Conservation (phyloP, 2,329 filamentous ascomycete species). For the Sclerotinia borealis region DNA sequence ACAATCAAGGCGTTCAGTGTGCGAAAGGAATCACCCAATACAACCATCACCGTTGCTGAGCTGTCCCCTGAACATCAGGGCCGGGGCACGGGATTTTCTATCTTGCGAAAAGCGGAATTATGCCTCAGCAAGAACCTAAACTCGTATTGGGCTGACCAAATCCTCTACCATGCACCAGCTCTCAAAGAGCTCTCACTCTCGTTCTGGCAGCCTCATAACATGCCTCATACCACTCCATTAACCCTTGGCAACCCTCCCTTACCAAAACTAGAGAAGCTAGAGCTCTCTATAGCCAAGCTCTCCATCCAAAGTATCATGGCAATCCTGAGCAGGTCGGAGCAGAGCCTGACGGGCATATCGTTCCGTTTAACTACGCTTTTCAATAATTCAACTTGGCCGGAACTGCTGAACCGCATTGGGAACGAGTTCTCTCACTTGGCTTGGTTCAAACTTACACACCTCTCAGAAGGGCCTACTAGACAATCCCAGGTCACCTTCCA, state of each 20-base stretch:
- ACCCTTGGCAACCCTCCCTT: constrained; percentile 1
- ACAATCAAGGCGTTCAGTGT: constrained; percentile 10
- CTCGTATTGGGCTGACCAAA: constrained; percentile 13
- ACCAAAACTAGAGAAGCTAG: constrained; percentile 3
- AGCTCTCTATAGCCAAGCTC: background rate
- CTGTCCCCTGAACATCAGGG: constrained; percentile 13
- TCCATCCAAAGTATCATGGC: constrained; percentile 59
- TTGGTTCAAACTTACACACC: constrained; percentile 9
- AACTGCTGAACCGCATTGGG: constrained; percentile 10
- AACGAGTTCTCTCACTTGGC: constrained; percentile 9
- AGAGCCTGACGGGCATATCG: constrained; percentile 33
- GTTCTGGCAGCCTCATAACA: background rate
- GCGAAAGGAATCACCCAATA: constrained; percentile 4
- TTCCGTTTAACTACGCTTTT: constrained; percentile 1
- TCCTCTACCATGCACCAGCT: constrained; percentile 11
- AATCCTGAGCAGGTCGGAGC: constrained; percentile 78
- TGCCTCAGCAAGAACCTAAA: constrained; percentile 1
- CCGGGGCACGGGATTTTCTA: constrained; percentile 11
- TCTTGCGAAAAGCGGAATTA: constrained; percentile 11
- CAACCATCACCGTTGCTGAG: constrained; percentile 12
- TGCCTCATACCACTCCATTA: background rate
- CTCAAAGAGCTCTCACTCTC: constrained; percentile 14
- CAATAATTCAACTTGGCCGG: constrained; percentile 12
- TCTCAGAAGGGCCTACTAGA: constrained; percentile 8
- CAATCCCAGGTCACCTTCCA: background rate